Conservation (phyloP, 192 early-diverging fungal genomes). For the Radiomyces spectabilis region DNA sequence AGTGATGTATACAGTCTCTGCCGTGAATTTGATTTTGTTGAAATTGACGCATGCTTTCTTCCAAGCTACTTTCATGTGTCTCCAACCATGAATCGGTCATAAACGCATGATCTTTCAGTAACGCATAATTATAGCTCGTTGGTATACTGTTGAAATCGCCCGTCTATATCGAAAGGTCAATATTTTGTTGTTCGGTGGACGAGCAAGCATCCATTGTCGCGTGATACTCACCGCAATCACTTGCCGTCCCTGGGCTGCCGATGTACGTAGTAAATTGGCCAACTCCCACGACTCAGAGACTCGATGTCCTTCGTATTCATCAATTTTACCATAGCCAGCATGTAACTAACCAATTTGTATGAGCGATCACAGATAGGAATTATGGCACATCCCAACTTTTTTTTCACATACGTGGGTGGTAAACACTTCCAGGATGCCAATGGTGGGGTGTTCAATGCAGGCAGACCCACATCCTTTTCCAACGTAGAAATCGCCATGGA, state of each 20-base stretch:
- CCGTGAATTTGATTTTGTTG: conserved; percentile 5
- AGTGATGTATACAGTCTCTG: conserved; percentile 7
- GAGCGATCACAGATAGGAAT: too few species aligned
- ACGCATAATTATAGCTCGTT: conserved; percentile 30
- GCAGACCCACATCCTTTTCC: conserved; percentile 45
- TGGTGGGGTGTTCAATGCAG: conserved; percentile 37
- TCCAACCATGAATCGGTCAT: conserved; percentile 45
- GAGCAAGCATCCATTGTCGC: neutral
- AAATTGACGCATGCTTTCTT: neutral
- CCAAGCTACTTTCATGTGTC: conserved; percentile 2
- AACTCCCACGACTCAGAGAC: conserved; percentile 48
- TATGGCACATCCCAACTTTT: neutral
- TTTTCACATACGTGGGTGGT: conserved; percentile 46
- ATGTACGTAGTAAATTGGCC: conserved; percentile 28
- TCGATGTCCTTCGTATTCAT: conserved; percentile 40
- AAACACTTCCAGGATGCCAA: conserved; percentile 45
- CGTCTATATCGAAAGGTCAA: conserved; percentile 21
- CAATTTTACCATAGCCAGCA: conserved; percentile 41
- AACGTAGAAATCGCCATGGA: conserved; percentile 49
- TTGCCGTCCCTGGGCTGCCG: conserved; percentile 40
- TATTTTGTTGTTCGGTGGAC: neutral
- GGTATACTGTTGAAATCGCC: conserved; percentile 48
- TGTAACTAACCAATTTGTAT: conserved; percentile 45
- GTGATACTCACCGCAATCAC: conserved; percentile 37
- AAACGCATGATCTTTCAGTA: conserved; percentile 35